Percentiles rank a stretch among this genome's conserved stretches.
Conservation (phyloP, 116 monocot genomes). For the Thalassia testudinum region DNA sequence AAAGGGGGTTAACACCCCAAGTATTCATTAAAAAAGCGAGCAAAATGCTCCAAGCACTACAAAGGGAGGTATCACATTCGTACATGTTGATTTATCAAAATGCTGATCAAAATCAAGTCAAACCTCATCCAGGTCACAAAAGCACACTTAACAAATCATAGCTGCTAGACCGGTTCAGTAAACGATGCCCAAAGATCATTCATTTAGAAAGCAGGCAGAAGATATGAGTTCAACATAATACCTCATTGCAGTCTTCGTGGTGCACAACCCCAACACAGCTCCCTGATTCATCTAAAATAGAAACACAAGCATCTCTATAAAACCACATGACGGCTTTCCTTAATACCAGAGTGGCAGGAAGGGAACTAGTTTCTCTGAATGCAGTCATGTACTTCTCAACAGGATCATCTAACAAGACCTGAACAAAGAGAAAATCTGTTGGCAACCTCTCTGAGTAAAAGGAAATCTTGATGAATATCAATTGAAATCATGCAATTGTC, state of each 20-base stretch:
- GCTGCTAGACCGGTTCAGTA: no score
- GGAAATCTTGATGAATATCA: not conserved
- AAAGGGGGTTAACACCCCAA: no score
- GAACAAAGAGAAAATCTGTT: not conserved
- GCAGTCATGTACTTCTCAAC: conserved; percentile 65
- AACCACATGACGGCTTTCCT: conserved; percentile 52
- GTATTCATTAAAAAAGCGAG: no score
- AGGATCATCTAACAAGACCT: conserved; percentile 57
- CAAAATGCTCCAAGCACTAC: no score
- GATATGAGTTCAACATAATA: no score
- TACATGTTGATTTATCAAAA: no score
- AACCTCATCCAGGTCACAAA: no score
- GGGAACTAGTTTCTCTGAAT: conserved; percentile 52
- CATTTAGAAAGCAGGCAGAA: no score
- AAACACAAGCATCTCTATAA: conserved; percentile 29
- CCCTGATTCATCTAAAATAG: conserved; percentile 67
- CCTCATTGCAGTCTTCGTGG: conserved; percentile 45
- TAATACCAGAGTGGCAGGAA: conserved; percentile 25
- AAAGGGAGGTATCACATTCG: no score
- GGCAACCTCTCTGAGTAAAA: not conserved
- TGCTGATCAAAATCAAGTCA: no score
- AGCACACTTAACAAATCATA: no score
- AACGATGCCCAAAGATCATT: no score
- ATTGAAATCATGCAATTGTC: not conserved
- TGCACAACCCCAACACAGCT: conserved; percentile 64